Percentiles rank a stretch among this genome's conserved stretches.
Conservation (phyloP, 192 early-diverging fungal species). For the Coemansia sp. region DNA sequence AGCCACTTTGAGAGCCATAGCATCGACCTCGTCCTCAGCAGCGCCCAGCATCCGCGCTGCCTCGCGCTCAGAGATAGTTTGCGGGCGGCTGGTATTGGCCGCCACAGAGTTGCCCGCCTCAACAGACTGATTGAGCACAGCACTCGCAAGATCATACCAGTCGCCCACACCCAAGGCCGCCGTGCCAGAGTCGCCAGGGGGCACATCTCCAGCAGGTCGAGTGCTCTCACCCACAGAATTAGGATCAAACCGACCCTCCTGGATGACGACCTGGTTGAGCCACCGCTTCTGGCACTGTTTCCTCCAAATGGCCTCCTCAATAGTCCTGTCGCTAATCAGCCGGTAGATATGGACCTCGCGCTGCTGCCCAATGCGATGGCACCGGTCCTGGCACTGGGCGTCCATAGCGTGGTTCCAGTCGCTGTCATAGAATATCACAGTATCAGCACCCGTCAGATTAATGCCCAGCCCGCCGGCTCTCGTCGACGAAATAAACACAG, state of each 20-base stretch:
- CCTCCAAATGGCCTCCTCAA: constrained; percentile 75
- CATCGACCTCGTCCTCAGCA: constrained; percentile 43
- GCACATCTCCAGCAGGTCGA: not conserved
- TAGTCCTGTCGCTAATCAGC: constrained; percentile 67
- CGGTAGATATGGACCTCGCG: constrained; percentile 77
- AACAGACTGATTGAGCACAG: constrained; percentile 26
- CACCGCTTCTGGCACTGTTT: constrained; percentile 78
- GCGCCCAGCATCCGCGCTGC: constrained; percentile 8
- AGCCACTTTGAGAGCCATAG: constrained; percentile 26
- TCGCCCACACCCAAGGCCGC: constrained; percentile 22
- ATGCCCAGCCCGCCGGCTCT: constrained; percentile 94
- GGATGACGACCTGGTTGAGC: constrained; percentile 78
- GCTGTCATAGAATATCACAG: constrained; percentile 92
- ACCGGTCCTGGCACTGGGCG: constrained; percentile 92
- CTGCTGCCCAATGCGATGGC: constrained; percentile 93
- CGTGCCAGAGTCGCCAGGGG: not conserved
- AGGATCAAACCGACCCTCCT: constrained; percentile 69
- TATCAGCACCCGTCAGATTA: constrained; percentile 93
- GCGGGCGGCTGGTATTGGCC: not conserved
- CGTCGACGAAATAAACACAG: constrained; percentile 91
- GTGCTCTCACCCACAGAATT: not conserved
- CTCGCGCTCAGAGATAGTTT: constrained; percentile 25
- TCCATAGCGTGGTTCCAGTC: constrained; percentile 98
- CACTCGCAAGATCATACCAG: constrained; percentile 42
- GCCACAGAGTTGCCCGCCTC: not conserved